Evolutionary conservation across 2,329 filamentous ascomycete genomes (phyloP).

Genomic region (Dactylellina parvicollis): DNA sequence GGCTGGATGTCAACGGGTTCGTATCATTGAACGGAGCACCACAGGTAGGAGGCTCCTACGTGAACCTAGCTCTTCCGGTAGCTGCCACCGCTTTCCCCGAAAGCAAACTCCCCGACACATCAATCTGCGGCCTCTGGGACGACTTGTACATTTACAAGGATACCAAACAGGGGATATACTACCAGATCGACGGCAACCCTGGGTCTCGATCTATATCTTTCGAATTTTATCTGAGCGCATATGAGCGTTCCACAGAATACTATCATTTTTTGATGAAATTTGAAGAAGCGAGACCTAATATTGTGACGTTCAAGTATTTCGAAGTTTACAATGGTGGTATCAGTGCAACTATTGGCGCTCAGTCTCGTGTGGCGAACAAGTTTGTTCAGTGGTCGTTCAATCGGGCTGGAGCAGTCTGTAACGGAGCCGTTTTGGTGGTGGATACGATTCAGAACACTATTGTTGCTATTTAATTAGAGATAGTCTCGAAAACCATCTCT

Average conservation of each 20-base stretch:
- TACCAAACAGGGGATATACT: slow-evolving; percentile 51
- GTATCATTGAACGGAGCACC: slow-evolving; percentile 38
- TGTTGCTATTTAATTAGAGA: slow-evolving; percentile 1
- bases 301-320: slow-evolving; percentile 41
- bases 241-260: slow-evolving; percentile 30
- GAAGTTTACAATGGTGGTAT: slow-evolving; percentile 26
- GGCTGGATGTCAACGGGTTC: slow-evolving; percentile 44
- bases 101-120: slow-evolving; percentile 37
- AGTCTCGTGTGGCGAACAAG: slow-evolving; percentile 31
- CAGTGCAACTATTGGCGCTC: slow-evolving; percentile 44
- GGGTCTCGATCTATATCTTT: slow-evolving; percentile 30
- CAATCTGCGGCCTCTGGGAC: slow-evolving; percentile 39
- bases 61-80: slow-evolving; percentile 40
- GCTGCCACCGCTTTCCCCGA: slow-evolving; percentile 1
- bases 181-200: slow-evolving; percentile 29
- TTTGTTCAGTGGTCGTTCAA: slow-evolving; percentile 41
- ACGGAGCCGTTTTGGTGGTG: slow-evolving; percentile 30
- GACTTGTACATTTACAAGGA: slow-evolving; percentile 44
- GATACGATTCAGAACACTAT: slow-evolving; percentile 43
- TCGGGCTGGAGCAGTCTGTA: slow-evolving; percentile 11
- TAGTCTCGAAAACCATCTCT: no score
- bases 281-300: slow-evolving; percentile 34
- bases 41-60: slow-evolving; percentile 35
- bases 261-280: slow-evolving; percentile 49
- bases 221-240: slow-evolving; percentile 47